phyloP scores from a whole-genome alignment of 352 stramenopile genomes.

The Phytophthora rubi region DNA sequence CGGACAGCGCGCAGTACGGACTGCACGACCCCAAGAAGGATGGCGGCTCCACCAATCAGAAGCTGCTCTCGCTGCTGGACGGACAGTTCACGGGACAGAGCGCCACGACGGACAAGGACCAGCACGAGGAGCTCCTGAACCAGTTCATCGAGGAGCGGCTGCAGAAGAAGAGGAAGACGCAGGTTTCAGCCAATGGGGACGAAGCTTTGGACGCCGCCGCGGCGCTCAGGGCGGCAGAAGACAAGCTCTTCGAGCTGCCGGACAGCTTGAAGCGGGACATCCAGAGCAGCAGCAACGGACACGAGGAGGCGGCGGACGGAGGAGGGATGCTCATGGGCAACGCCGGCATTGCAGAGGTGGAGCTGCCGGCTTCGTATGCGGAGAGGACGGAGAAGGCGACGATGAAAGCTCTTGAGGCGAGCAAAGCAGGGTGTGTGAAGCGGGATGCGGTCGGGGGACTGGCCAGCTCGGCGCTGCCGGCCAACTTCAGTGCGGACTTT shows the following conservation, averaged over 20 bases:
- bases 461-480: slow-evolving; percentile 60
- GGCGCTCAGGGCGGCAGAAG: slow-evolving; percentile 51
- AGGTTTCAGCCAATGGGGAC: neutral
- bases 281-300: slow-evolving; percentile 34
- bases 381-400: slow-evolving; percentile 64
- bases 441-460: slow-evolving; percentile 38
- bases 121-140: slow-evolving; percentile 86
- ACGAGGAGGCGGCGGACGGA: slow-evolving; percentile 54
- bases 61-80: slow-evolving; percentile 75
- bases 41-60: slow-evolving; percentile 59
- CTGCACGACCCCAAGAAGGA: slow-evolving; percentile 83
- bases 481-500: slow-evolving; percentile 84
- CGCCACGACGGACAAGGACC: slow-evolving; percentile 61
- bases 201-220: slow-evolving; percentile 3
- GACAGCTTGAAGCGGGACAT: slow-evolving; percentile 61
- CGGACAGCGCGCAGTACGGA: slow-evolving; percentile 48
- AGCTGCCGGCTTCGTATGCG: slow-evolving; percentile 61
- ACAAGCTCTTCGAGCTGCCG: slow-evolving; percentile 71
- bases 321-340: slow-evolving; percentile 80
- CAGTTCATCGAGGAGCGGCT: slow-evolving; percentile 85
- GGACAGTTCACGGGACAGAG: slow-evolving; percentile 85
- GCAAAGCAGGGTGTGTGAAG: slow-evolving; percentile 6
- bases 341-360: slow-evolving; percentile 82
- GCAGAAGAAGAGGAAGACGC: slow-evolving; percentile 45
- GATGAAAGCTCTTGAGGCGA: slow-evolving; percentile 46